These are phyloP conservation scores for Dipsacomyces acuminosporus DNA, from an alignment of 371 early-diverging fungal genomes.

Conservation along the genomic window DNA sequence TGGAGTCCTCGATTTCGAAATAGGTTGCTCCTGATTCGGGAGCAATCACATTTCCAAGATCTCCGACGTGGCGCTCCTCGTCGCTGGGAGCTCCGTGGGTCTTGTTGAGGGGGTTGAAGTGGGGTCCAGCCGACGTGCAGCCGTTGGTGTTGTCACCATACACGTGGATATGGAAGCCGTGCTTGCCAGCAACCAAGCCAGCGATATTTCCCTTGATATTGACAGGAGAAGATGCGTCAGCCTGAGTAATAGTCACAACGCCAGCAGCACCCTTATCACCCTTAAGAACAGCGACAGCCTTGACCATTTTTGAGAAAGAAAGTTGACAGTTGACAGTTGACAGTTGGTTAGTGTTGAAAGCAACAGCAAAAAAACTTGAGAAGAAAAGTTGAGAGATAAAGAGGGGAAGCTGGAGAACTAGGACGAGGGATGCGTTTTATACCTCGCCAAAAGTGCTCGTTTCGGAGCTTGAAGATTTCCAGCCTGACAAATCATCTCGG, in stretches of 20 bases:
- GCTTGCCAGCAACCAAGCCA: slow-evolving; percentile 68
- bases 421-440: too few relatives aligned
- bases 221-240: slow-evolving; percentile 52
- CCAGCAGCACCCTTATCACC: slow-evolving; percentile 59
- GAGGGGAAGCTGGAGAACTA: too few relatives aligned
- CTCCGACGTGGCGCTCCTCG: slow-evolving; percentile 74
- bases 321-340: too few relatives aligned
- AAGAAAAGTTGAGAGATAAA: too few relatives aligned
- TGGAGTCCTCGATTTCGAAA: slow-evolving; percentile 54
- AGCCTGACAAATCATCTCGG: too few relatives aligned
- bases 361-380: neutral
- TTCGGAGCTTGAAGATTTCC: too few relatives aligned
- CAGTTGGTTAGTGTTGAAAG: neutral
- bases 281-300: slow-evolving; percentile 66
- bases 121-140: slow-evolving; percentile 68
- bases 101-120: slow-evolving; percentile 73
- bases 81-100: slow-evolving; percentile 75
- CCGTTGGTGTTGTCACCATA: slow-evolving; percentile 55
- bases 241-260: slow-evolving; percentile 66
- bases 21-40: slow-evolving; percentile 49
- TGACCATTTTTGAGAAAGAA: slow-evolving; percentile 47
- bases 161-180: slow-evolving; percentile 87
- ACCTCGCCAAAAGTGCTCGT: too few relatives aligned
- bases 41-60: slow-evolving; percentile 77
- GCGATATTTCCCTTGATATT: slow-evolving; percentile 55